These are phyloP conservation scores for Yamadazyma aaseri DNA, from an alignment of 1,139 yeast species.

Conservation along the genomic window DNA sequence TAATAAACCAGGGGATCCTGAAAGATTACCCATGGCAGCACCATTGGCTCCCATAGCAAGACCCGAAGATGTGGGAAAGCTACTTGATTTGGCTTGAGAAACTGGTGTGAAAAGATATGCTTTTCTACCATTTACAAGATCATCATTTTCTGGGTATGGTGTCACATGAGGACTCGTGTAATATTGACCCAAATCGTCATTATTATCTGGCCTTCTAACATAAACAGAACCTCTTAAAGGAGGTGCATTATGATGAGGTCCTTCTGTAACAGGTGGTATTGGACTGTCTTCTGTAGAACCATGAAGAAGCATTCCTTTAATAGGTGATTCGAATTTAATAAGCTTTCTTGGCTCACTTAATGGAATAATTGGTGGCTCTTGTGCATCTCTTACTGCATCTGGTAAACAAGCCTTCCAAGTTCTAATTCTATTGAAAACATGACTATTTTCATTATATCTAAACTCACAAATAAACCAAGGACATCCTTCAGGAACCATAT, in stretches of 20 bases:
- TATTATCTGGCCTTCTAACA: conserved; percentile 66
- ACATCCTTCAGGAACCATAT: conserved; percentile 61
- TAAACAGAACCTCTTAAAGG: conserved; percentile 92
- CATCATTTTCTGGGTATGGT: conserved; percentile 61
- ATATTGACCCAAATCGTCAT: conserved; percentile 79
- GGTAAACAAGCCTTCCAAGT: conserved; percentile 99
- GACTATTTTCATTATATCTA: conserved; percentile 87
- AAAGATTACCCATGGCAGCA: background rate
- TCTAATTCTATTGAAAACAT: conserved; percentile 88
- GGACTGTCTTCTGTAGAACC: conserved; percentile 72
- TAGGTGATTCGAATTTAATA: conserved; percentile 78
- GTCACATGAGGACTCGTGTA: conserved; percentile 50
- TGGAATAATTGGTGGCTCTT: conserved; percentile 72
- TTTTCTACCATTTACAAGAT: conserved; percentile 37
- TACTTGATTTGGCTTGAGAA: conserved; percentile 39
- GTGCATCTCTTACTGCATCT: conserved; percentile 85
- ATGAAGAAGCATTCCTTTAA: conserved; percentile 70
- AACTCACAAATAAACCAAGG: conserved; percentile 94
- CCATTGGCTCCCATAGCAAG: conserved; percentile 1
- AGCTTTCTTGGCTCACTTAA: conserved; percentile 59
- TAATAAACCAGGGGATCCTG: background rate
- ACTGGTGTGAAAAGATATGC: conserved; percentile 49
- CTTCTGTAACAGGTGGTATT: conserved; percentile 79
- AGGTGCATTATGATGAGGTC: conserved; percentile 74
- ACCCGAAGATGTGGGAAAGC: conserved; percentile 4